Evolutionary conservation across 129 eudicot species (phyloP), one percentile per base, ranked within the genome.

Genomic region (Arctium lappa): DNA sequence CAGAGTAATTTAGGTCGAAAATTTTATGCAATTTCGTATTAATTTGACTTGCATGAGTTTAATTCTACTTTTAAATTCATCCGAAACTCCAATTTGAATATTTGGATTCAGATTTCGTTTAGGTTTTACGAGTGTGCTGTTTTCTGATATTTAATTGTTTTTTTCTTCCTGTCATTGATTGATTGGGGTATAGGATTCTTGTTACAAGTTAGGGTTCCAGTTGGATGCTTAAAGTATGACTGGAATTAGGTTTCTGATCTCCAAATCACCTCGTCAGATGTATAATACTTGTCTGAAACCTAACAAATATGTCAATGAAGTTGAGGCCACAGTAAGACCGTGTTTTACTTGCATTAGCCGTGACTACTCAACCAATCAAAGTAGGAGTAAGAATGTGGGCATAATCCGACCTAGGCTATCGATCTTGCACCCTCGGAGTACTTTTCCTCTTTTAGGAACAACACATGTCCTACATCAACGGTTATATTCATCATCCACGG

Each of bases 161-260:
- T 53, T 30, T 37, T 69, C 6, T 56, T 31, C 33, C 33, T 31
- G 22, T 37, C 16, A 71, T 33, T 38, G 80, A 39, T 78, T 32
- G 31, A 72, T 78, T 62, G 0, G 74, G 48, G 7, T 38, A 29
- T 70, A 77, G 29, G 75, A 31, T 60, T 60, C 65, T 77, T 27
- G 30, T 29, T 53, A 16, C 56, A 78, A 71, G 76, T 73, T 83
- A 77, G 80, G 76, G 78, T 81, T 72, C 72, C 73, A 74, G 75
- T 69, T 79, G 81, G 38, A 34, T 85, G 79, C 73, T 77, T 74
- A 74, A 34, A 16, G 76, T 77, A 92, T 90, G 93, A 88, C 88
- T 56, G 88, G 85, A 77, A 77, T 86, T 79, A 91, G 94, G 90
- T 32, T 87, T 82, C 50, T 87, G 76, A 76, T 78, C 70, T 31